phyloP scores from a whole-genome alignment of 129 eudicot genomes.

The Heracleum sosnowskyi region DNA sequence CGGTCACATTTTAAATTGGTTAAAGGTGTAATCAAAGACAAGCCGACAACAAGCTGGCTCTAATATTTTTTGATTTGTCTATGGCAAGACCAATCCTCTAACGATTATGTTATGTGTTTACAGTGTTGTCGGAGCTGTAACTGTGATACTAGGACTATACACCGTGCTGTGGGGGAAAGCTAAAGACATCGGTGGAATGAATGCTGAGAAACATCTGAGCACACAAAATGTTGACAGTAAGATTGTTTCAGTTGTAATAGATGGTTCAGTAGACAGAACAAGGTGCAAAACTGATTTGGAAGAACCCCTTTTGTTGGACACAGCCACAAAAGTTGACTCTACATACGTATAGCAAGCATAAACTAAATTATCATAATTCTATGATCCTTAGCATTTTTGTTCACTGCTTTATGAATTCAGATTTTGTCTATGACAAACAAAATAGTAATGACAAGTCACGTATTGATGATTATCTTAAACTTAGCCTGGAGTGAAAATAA shows the following conservation, averaged over 20 bases:
- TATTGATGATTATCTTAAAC: not conserved
- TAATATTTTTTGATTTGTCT: not conserved
- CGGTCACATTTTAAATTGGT: not conserved
- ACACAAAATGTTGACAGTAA: slow-evolving; percentile 21
- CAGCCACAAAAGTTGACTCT: slow-evolving; percentile 9
- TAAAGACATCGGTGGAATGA: slow-evolving; percentile 35
- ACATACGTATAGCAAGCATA: not conserved
- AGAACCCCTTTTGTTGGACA: slow-evolving; percentile 45
- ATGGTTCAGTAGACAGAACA: slow-evolving; percentile 21
- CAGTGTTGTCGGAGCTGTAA: slow-evolving; percentile 58
- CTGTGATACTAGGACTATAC: slow-evolving; percentile 58
- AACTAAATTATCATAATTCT: not conserved
- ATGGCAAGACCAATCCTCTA: not conserved
- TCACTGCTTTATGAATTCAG: not conserved
- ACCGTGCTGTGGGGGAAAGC: slow-evolving; percentile 77
- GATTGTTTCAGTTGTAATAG: slow-evolving; percentile 16
- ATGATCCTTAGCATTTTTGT: not conserved
- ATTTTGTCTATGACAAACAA: not conserved
- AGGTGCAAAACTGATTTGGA: slow-evolving; percentile 32
- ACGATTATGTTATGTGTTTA: not conserved
- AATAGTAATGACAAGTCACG: not conserved
- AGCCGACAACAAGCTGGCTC: not conserved
- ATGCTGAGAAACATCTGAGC: slow-evolving; percentile 14
- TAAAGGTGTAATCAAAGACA: not conserved
- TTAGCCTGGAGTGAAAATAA: too few relatives aligned